phyloP scores from a whole-genome alignment of 73 alveolate species.

The Symbiodinium natans region DNA sequence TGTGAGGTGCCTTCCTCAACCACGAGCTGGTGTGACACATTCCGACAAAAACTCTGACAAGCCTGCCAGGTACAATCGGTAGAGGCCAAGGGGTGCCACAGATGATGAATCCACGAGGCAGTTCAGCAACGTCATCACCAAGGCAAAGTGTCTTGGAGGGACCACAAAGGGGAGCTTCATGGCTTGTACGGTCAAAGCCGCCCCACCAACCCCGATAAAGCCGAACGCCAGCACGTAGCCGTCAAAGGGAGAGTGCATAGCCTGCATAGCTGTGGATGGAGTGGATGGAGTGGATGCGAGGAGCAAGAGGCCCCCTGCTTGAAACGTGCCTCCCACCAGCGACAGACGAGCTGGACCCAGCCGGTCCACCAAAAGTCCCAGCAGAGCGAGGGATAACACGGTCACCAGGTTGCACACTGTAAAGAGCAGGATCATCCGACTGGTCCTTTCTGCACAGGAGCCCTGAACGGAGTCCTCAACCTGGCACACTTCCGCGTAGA shows the following conservation, averaged over 20 bases:
- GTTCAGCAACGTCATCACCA: slow-evolving; percentile 27
- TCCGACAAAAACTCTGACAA: no score
- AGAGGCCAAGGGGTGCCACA: slow-evolving; percentile 20
- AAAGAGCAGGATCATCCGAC: slow-evolving; percentile 49
- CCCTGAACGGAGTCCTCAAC: slow-evolving; percentile 17
- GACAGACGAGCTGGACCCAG: slow-evolving; percentile 15
- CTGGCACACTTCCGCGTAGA: slow-evolving; percentile 15
- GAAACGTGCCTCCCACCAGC: slow-evolving; percentile 16
- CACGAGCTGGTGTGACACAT: no score
- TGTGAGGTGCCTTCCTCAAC: no score
- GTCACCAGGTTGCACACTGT: slow-evolving; percentile 34
- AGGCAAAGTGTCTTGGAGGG: slow-evolving; percentile 22
- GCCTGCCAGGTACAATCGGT: slow-evolving; percentile 32
- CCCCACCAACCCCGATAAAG: slow-evolving; percentile 31
- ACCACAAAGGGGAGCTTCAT: slow-evolving; percentile 48
- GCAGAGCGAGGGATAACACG: slow-evolving; percentile 11
- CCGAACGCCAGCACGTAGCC: slow-evolving; percentile 20
- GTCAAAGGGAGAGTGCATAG: no score
- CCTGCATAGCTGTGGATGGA: background rate
- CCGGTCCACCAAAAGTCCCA: slow-evolving; percentile 20
- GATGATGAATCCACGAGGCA: slow-evolving; percentile 53
- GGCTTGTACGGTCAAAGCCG: slow-evolving; percentile 26
- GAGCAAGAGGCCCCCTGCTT: background rate
- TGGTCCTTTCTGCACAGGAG: slow-evolving; percentile 23
- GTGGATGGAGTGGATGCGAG: background rate